Evolutionary conservation across 352 stramenopile genomes (phyloP).

Genomic region (Pythium insidiosum): DNA sequence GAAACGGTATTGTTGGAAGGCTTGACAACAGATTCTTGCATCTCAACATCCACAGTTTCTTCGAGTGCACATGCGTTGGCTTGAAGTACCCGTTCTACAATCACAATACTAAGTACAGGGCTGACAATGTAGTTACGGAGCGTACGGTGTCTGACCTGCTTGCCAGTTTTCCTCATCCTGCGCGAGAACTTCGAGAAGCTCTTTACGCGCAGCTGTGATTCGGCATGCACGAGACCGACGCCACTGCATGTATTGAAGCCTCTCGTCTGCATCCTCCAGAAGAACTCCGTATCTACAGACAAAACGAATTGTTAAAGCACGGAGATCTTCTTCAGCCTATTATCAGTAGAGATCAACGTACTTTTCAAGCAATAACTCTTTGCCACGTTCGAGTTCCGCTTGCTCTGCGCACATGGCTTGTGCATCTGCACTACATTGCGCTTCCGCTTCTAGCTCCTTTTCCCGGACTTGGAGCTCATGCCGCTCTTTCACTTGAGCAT

Average conservation of each 20-base stretch:
- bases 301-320: background rate
- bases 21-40: background rate
- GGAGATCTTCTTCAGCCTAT: background rate
- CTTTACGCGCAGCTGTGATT: constrained; percentile 22
- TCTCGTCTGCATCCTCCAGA: constrained; percentile 25
- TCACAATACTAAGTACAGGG: too few species aligned
- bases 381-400: constrained; percentile 1
- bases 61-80: too few species aligned
- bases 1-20: background rate
- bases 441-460: background rate
- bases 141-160: too few species aligned
- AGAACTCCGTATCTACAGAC: constrained; percentile 25
- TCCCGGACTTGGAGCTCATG: constrained; percentile 6
- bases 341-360: background rate
- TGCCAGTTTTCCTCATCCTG: constrained; percentile 21
- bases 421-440: background rate
- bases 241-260: constrained; percentile 49
- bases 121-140: too few species aligned
- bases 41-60: too few species aligned
- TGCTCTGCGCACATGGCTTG: background rate
- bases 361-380: constrained; percentile 7
- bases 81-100: too few species aligned
- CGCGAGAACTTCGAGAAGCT: constrained; percentile 21
- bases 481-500: constrained; percentile 20
- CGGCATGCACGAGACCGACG: constrained; percentile 34